phyloP scores from a whole-genome alignment of 768 basidiomycete species.

The Mrakia frigida region DNA sequence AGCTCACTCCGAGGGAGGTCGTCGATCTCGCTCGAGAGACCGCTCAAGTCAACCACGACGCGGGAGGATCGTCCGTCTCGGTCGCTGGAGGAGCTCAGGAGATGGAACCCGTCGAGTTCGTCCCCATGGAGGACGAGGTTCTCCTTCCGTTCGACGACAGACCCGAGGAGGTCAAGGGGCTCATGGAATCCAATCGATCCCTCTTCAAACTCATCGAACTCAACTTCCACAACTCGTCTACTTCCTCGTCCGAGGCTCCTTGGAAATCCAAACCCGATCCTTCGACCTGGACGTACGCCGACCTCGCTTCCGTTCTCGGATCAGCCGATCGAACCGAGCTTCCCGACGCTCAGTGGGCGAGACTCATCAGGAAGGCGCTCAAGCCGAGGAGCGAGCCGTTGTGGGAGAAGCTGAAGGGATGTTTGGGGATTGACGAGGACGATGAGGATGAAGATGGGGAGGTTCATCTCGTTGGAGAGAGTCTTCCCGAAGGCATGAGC shows the following conservation, averaged over 20 bases:
- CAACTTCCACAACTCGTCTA: conserved; percentile 2
- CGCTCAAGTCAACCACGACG: conserved; percentile 12
- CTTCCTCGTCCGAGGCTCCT: background rate
- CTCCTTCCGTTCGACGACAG: conserved; percentile 31
- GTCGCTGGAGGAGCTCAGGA: conserved; percentile 18
- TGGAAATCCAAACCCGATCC: background rate
- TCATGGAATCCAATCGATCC: conserved; percentile 18
- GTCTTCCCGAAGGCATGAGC: background rate
- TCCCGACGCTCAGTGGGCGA: conserved; percentile 19
- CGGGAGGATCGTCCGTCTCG: background rate
- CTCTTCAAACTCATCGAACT: conserved; percentile 32
- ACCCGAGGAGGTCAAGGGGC: conserved; percentile 14
- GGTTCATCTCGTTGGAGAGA: conserved; percentile 19
- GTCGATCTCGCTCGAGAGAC: conserved; percentile 30
- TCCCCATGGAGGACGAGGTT: conserved; percentile 24
- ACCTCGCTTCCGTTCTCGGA: conserved; percentile 4
- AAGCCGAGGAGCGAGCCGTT: conserved; percentile 25
- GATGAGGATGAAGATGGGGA: conserved; percentile 21
- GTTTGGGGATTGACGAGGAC: conserved; percentile 31
- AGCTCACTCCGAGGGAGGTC: conserved; percentile 26
- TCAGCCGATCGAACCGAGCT: background rate
- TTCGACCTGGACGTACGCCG: conserved; percentile 20
- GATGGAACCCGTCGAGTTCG: conserved; percentile 33
- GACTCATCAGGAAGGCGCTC: conserved; percentile 16
- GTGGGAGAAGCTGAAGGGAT: conserved; percentile 32